phyloP scores from a whole-genome alignment of 345 rosid genomes.

The Brassica nigra region DNA sequence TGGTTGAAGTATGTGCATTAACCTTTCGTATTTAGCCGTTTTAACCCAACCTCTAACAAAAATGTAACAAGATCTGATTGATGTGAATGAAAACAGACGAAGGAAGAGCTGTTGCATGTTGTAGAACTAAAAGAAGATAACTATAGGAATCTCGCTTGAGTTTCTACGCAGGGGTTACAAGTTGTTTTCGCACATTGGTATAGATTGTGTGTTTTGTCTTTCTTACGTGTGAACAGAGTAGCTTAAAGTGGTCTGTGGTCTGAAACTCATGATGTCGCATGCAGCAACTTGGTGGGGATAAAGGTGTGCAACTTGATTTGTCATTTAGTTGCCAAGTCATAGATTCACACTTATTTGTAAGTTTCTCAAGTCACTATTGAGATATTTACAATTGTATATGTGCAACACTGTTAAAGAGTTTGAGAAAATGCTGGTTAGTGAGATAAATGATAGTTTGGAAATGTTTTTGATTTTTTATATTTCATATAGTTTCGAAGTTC shows the following conservation, averaged over 20 bases:
- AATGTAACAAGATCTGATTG: slow-evolving; percentile 16
- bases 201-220: slow-evolving; percentile 1
- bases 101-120: slow-evolving; percentile 84
- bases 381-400: slow-evolving; percentile 26
- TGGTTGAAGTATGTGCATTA: too few relatives aligned
- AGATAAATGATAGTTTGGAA: slow-evolving; percentile 17
- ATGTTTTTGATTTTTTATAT: not conserved
- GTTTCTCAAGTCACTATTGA: slow-evolving; percentile 12
- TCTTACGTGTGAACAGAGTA: slow-evolving; percentile 13
- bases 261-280: slow-evolving; percentile 49
- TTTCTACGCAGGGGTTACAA: slow-evolving; percentile 91
- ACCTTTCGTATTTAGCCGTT: not conserved
- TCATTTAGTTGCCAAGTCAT: slow-evolving; percentile 56
- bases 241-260: not conserved
- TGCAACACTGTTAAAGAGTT: slow-evolving; percentile 15
- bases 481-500: not conserved
- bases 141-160: slow-evolving; percentile 74
- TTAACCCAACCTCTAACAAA: not conserved
- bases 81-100: slow-evolving; percentile 57
- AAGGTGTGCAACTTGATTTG: slow-evolving; percentile 62
- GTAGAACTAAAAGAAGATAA: slow-evolving; percentile 84
- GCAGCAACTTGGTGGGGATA: slow-evolving; percentile 96
- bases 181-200: slow-evolving; percentile 42
- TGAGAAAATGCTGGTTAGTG: slow-evolving; percentile 6
- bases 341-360: slow-evolving; percentile 20